Conservation (phyloP, 352 stramenopile species). For the Globisporangium apiculatum region DNA sequence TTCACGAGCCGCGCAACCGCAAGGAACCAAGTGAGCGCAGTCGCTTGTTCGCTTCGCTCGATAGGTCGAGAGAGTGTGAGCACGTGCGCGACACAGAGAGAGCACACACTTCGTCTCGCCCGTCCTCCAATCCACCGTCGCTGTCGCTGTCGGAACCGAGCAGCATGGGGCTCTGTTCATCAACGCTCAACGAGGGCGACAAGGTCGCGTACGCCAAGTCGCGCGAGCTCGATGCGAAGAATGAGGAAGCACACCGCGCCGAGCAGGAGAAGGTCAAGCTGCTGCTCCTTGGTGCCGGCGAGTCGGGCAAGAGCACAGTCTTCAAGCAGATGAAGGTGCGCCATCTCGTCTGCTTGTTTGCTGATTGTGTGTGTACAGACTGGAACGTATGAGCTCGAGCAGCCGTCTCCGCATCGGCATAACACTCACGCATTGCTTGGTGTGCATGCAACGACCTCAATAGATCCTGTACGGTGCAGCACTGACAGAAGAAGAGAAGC, state of each 20-base stretch:
- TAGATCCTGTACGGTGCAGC: slow-evolving; percentile 76
- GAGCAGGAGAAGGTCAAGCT: slow-evolving; percentile 94
- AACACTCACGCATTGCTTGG: not conserved
- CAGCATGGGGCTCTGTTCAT: slow-evolving; percentile 64
- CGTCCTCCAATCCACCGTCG: not conserved
- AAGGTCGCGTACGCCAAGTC: slow-evolving; percentile 62
- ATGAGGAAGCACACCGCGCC: slow-evolving; percentile 67
- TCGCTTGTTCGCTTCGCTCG: too few species aligned
- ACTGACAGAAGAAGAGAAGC: slow-evolving; percentile 85
- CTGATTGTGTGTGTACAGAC: not conserved
- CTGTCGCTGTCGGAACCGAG: not conserved
- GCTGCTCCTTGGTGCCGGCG: slow-evolving; percentile 89
- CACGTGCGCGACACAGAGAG: not conserved
- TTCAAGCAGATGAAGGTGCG: slow-evolving; percentile 91
- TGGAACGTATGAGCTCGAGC: too few species aligned
- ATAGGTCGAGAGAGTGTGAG: too few species aligned
- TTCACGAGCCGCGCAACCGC: not conserved
- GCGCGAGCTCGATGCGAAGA: slow-evolving; percentile 70
- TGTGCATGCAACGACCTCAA: slow-evolving; percentile 12
- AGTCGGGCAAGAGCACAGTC: slow-evolving; percentile 94
- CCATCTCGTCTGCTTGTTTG: not conserved
- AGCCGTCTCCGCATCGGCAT: too few species aligned
- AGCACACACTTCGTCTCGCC: not conserved
- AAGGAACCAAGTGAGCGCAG: too few species aligned
- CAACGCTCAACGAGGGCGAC: slow-evolving; percentile 49